These are phyloP conservation scores for Gossypium trilobum DNA, from an alignment of 441 rosid species.

Conservation along the genomic window DNA sequence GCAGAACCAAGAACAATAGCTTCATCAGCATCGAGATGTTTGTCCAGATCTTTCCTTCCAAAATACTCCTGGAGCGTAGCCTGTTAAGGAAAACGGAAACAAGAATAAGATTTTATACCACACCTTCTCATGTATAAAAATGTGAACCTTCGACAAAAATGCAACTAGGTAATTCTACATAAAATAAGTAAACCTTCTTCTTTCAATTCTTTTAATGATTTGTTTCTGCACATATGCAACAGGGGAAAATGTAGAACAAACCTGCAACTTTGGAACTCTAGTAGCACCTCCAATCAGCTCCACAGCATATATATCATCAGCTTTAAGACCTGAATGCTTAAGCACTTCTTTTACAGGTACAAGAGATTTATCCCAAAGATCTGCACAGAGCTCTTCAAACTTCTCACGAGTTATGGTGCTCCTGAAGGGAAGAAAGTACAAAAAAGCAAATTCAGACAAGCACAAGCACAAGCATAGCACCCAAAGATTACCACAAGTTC, in stretches of 20 bases:
- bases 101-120: not conserved
- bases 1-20: slow-evolving; percentile 88
- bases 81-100: slow-evolving; percentile 31
- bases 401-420: slow-evolving; percentile 85
- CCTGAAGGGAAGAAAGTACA: slow-evolving; percentile 33
- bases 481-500: not conserved
- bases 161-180: not conserved
- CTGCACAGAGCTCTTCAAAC: slow-evolving; percentile 87
- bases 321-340: slow-evolving; percentile 57
- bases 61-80: slow-evolving; percentile 83
- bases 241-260: slow-evolving; percentile 23
- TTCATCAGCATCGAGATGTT: slow-evolving; percentile 97
- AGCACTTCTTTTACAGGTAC: slow-evolving; percentile 69
- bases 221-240: not conserved
- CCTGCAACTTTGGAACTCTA: slow-evolving; percentile 97
- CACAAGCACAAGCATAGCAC: not conserved
- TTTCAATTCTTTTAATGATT: not conserved
- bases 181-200: not conserved
- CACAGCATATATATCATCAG: slow-evolving; percentile 71
- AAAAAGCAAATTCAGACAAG: slow-evolving; percentile 6
- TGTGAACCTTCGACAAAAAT: not conserved
- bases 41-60: slow-evolving; percentile 80
- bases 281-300: slow-evolving; percentile 95
- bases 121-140: not conserved
- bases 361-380: slow-evolving; percentile 85